These are phyloP conservation scores for Podaxis sp. DNA, from an alignment of 768 basidiomycete genomes.

Conservation along the genomic window DNA sequence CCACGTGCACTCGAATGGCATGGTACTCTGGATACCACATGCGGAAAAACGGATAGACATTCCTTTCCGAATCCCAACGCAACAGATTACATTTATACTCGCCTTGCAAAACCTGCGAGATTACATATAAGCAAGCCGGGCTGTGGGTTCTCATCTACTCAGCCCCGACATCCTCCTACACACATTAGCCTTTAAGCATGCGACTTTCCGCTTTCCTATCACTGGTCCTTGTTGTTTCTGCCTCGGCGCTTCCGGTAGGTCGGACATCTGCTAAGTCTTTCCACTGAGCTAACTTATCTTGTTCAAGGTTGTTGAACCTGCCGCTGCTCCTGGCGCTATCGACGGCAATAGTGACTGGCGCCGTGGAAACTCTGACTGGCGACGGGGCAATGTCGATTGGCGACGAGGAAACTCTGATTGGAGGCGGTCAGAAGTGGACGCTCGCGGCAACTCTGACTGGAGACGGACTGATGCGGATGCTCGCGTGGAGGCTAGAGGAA, in stretches of 20 bases:
- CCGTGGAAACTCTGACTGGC: conserved; percentile 15
- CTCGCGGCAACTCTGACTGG: conserved; percentile 17
- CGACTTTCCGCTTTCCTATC: conserved; percentile 30
- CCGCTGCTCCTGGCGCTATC: conserved; percentile 6
- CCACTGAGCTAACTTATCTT: conserved; percentile 3
- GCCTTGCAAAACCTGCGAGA: conserved; percentile 24
- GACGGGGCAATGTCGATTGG: too few species aligned
- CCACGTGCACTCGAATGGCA: conserved; percentile 26
- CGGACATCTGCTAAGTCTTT: neutral
- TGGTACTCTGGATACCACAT: conserved; percentile 25
- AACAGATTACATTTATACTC: conserved; percentile 27
- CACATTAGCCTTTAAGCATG: conserved; percentile 26
- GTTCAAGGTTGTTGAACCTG: conserved; percentile 19
- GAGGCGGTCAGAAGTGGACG: conserved; percentile 12
- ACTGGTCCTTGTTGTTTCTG: conserved; percentile 27
- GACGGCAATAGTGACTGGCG: conserved; percentile 15
- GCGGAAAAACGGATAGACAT: conserved; percentile 33
- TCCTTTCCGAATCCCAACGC: conserved; percentile 24
- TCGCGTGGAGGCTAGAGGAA: conserved; percentile 1
- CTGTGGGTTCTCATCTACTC: conserved; percentile 15
- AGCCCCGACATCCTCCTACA: conserved; percentile 19
- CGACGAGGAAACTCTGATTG: conserved; percentile 10
- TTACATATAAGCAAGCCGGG: conserved; percentile 31
- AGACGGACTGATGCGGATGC: conserved; percentile 15
- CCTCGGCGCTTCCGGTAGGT: conserved; percentile 35